Percentiles rank a stretch among this genome's conserved stretches.
phyloP scores from a whole-genome alignment of 164 flowering plant genomes.

The Cinnamomum chago region DNA sequence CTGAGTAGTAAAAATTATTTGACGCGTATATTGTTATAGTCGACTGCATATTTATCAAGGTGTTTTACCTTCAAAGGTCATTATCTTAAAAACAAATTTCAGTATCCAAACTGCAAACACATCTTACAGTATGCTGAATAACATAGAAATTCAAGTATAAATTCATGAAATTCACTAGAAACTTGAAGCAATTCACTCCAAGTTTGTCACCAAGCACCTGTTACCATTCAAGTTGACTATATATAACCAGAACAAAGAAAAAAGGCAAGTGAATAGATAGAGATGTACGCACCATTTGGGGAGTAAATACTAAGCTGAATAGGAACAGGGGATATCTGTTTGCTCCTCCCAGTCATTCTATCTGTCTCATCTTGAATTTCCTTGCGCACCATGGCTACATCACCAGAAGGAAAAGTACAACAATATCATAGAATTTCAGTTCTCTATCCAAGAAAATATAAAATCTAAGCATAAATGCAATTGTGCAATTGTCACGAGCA shows the following conservation, averaged over 20 bases:
- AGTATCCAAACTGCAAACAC: not conserved
- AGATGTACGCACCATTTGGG: conserved; percentile 58
- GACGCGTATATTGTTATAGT: no score
- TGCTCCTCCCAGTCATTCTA: conserved; percentile 77
- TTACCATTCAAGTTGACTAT: not conserved
- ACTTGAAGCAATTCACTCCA: not conserved
- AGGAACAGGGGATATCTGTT: conserved; percentile 86
- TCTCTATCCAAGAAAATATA: not conserved
- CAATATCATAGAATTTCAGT: not conserved
- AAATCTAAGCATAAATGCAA: not conserved
- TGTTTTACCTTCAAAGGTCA: no score
- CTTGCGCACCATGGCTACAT: conserved; percentile 71
- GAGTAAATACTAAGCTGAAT: conserved; percentile 93
- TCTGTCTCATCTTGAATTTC: conserved; percentile 95
- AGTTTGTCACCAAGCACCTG: not conserved
- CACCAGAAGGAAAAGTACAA: not conserved
- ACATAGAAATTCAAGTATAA: not conserved
- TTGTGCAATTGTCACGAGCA: no score
- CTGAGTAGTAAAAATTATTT: no score
- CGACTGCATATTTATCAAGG: no score
- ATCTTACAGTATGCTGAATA: not conserved
- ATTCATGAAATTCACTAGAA: not conserved
- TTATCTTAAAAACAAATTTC: not conserved
- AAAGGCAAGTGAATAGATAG: not conserved
- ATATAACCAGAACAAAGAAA: not conserved